phyloP scores from a whole-genome alignment of 352 stramenopile species.

The Bremia lactucae region DNA sequence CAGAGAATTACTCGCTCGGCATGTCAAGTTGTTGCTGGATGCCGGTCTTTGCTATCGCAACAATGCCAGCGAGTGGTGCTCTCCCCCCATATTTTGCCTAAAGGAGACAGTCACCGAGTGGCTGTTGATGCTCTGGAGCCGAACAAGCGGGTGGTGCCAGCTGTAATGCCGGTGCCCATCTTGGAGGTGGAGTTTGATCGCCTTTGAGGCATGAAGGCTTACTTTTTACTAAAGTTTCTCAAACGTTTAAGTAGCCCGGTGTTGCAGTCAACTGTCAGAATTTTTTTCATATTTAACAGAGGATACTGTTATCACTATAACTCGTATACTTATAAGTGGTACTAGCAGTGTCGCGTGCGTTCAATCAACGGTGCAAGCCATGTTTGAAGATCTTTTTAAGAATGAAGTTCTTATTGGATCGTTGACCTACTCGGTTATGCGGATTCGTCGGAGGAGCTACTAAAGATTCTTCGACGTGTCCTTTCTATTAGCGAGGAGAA shows the following conservation, averaged over 20 bases:
- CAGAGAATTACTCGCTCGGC: background rate
- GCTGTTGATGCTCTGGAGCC: background rate
- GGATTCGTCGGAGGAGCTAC: background rate
- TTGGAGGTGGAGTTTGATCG: background rate
- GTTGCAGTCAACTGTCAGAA: slow-evolving; percentile 1
- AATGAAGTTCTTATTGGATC: slow-evolving; percentile 6
- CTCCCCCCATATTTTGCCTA: background rate
- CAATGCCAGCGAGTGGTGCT: background rate
- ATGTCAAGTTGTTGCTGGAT: background rate
- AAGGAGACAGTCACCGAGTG: background rate
- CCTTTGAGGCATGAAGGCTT: background rate
- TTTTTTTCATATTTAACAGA: slow-evolving; percentile 6
- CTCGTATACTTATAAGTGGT: background rate
- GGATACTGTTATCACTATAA: slow-evolving; percentile 3
- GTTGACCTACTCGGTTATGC: slow-evolving; percentile 5
- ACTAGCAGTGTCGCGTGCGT: background rate
- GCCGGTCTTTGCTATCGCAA: background rate
- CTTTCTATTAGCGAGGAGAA: background rate
- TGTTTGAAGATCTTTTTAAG: slow-evolving; percentile 6
- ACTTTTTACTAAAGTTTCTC: background rate
- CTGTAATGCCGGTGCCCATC: background rate
- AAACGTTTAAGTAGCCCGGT: background rate
- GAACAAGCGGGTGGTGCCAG: background rate
- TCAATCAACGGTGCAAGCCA: slow-evolving; percentile 2
- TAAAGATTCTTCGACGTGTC: background rate